phyloP scores from a whole-genome alignment of 2,329 filamentous ascomycete species.

The Fusarium falciforme region DNA sequence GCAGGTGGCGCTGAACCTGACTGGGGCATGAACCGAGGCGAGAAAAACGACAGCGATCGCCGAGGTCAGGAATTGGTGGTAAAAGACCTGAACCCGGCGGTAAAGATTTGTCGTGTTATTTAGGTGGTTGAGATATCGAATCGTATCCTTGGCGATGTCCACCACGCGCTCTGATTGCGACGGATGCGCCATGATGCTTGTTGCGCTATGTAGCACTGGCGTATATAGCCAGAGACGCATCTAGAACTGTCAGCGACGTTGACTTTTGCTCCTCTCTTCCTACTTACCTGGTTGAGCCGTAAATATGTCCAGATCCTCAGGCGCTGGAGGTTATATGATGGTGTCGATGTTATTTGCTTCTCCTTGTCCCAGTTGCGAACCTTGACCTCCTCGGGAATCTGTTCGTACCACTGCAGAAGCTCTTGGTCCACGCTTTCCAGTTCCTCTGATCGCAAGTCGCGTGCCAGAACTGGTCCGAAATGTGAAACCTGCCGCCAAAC shows the following conservation, averaged over 20 bases:
- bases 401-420: constrained; percentile 87
- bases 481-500: constrained; percentile 86
- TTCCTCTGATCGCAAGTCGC: constrained; percentile 76
- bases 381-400: constrained; percentile 71
- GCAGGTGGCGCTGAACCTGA: constrained; percentile 75
- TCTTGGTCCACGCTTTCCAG: constrained; percentile 86
- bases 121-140: constrained; percentile 75
- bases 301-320: constrained; percentile 87
- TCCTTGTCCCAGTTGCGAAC: constrained; percentile 69
- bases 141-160: constrained; percentile 81
- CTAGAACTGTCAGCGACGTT: constrained; percentile 39
- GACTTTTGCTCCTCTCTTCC: not conserved
- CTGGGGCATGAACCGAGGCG: constrained; percentile 79
- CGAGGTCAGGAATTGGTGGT: constrained; percentile 83
- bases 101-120: constrained; percentile 81
- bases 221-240: constrained; percentile 91
- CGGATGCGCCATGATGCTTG: constrained; percentile 82
- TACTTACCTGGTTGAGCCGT: constrained; percentile 78
- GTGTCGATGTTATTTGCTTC: constrained; percentile 63
- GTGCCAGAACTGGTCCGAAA: constrained; percentile 69
- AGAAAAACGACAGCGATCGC: constrained; percentile 81
- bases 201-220: constrained; percentile 85
- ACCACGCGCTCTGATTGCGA: constrained; percentile 79
- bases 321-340: constrained; percentile 75
- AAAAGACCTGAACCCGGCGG: constrained; percentile 77